These are phyloP conservation scores for Saxophila tyrrhenica DNA, from an alignment of 495 filamentous ascomycete genomes.

Conservation along the genomic window DNA sequence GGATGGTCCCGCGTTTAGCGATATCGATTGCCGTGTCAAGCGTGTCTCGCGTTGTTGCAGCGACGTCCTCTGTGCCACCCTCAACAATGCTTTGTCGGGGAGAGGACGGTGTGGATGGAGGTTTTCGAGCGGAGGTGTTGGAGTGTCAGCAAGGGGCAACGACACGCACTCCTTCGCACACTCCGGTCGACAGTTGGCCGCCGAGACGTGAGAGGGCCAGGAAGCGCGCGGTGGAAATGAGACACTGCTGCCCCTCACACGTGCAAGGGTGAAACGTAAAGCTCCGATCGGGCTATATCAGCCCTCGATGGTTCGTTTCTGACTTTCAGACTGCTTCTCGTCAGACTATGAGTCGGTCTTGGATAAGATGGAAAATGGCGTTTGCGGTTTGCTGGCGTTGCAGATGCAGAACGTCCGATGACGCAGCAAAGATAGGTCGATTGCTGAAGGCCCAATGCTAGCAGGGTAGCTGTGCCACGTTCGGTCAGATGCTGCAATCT, in stretches of 20 bases:
- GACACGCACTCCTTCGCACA: too few relatives aligned
- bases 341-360: too few relatives aligned
- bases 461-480: too few relatives aligned
- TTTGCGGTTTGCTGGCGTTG: background rate
- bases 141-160: background rate
- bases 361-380: background rate
- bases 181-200: background rate
- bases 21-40: background rate
- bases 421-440: background rate
- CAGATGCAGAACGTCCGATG: background rate
- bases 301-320: background rate
- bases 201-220: background rate
- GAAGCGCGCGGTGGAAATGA: background rate
- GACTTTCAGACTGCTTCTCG: too few relatives aligned
- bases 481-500: too few relatives aligned
- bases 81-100: too few relatives aligned
- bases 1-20: background rate
- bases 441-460: background rate
- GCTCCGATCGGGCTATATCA: background rate
- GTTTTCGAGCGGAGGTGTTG: background rate
- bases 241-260: background rate
- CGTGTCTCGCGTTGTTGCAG: background rate
- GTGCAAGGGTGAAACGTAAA: background rate
- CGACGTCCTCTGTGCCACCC: too few relatives aligned
- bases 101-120: background rate